A percentile compares a stretch with the other conserved stretches of the same genome.
These are phyloP conservation scores for Xylariaceae sp. DNA, from an alignment of 2,329 filamentous ascomycete genomes.

Conservation along the genomic window DNA sequence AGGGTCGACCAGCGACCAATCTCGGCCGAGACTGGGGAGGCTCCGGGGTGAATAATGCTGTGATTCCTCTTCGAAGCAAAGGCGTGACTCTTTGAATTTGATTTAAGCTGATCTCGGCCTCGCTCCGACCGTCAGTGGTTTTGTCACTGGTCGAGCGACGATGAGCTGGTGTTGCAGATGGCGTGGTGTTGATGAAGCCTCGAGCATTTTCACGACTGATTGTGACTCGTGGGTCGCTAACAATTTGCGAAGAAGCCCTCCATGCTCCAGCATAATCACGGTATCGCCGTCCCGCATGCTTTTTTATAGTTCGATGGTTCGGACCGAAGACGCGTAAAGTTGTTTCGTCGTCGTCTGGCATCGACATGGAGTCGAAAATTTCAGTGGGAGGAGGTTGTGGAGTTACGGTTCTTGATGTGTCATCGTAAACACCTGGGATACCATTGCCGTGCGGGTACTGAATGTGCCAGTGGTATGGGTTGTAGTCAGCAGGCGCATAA, in stretches of 20 bases:
- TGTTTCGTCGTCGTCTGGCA: conserved; percentile 31
- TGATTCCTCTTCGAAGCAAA: conserved; percentile 25
- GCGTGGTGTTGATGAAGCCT: conserved; percentile 32
- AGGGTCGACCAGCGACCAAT: conserved; percentile 31
- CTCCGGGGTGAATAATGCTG: conserved; percentile 27
- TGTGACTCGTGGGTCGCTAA: conserved; percentile 41
- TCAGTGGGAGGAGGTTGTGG: conserved; percentile 27
- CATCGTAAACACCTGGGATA: conserved; percentile 6
- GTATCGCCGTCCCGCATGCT: conserved; percentile 39
- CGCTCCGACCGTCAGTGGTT: conserved; percentile 35
- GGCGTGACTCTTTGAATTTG: conserved; percentile 40
- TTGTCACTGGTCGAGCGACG: conserved; percentile 27
- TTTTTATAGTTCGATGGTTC: conserved; percentile 41
- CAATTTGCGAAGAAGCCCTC: conserved; percentile 36
- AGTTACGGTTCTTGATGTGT: conserved; percentile 32
- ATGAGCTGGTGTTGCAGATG: conserved; percentile 17
- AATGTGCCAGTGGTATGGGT: conserved; percentile 39
- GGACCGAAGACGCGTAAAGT: conserved; percentile 26
- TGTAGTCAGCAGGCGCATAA: conserved; percentile 27
- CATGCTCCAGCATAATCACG: conserved; percentile 45
- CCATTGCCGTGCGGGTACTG: conserved; percentile 31
- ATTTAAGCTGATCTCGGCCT: conserved; percentile 42
- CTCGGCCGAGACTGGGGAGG: conserved; percentile 29
- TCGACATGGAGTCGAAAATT: conserved; percentile 31
- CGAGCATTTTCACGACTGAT: conserved; percentile 40